Conservation (phyloP, 169 alveolate genomes). For the Plasmodium inui region DNA sequence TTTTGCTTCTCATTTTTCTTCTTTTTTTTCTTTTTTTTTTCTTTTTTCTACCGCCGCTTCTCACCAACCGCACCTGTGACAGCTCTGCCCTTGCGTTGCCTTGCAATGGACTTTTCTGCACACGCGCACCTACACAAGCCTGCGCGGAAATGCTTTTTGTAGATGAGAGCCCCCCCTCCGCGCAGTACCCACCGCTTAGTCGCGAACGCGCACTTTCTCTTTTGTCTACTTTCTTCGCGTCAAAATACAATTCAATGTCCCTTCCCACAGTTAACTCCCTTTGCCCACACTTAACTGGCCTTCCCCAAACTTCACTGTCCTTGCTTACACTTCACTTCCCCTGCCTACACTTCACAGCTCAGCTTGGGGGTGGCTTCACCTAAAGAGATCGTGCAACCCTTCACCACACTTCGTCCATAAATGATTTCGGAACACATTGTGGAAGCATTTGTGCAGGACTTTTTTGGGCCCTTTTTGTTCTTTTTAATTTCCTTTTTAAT, state of each 20-base stretch:
- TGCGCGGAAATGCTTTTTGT: neutral
- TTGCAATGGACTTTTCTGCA: neutral
- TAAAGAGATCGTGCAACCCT: neutral
- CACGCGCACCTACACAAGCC: neutral
- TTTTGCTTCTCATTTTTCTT: neutral
- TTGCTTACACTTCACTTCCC: too few species aligned
- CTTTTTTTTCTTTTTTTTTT: neutral
- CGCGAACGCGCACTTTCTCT: neutral
- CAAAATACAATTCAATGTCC: neutral
- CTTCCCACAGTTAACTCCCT: neutral
- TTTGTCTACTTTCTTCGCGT: neutral
- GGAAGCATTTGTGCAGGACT: conserved; percentile 19
- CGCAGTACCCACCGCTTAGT: neutral
- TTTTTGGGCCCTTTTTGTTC: conserved; percentile 11
- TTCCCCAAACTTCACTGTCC: too few species aligned
- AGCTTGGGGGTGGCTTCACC: neutral
- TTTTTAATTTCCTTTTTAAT: conserved; percentile 27
- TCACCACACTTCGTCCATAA: neutral
- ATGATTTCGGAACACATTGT: conserved; percentile 11
- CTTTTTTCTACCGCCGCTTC: neutral
- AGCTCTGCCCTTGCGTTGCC: neutral
- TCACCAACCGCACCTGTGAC: neutral
- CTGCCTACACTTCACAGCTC: neutral
- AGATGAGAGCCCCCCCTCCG: neutral
- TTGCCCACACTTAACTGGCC: neutral